A percentile compares a stretch with the other conserved stretches of the same genome.
Evolutionary conservation across 2,329 filamentous ascomycete species (phyloP).

Genomic region (Cladosporium velox): DNA sequence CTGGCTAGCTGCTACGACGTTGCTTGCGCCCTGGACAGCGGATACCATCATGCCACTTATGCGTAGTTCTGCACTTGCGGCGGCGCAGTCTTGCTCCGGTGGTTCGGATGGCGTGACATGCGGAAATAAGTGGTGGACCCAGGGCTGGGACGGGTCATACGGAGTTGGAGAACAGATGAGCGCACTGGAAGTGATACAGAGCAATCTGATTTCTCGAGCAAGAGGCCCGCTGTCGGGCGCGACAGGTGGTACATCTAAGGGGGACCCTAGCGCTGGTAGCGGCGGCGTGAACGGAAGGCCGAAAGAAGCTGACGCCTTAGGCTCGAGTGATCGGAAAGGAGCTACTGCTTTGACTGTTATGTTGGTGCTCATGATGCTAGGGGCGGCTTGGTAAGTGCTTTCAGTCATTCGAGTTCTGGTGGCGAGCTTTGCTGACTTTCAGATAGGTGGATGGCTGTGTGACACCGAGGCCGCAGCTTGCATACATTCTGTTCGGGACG

Average conservation of each 20-base stretch:
- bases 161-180: constrained; percentile 61
- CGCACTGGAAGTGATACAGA: constrained; percentile 55
- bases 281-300: background rate
- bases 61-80: constrained; percentile 54
- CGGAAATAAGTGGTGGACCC: constrained; percentile 45
- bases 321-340: constrained; percentile 60
- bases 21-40: constrained; percentile 60
- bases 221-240: constrained; percentile 48
- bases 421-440: background rate
- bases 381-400: constrained; percentile 11
- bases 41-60: constrained; percentile 55
- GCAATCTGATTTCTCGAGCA: constrained; percentile 42
- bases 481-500: too few relatives aligned
- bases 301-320: too few relatives aligned
- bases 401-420: too few relatives aligned
- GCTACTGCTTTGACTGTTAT: constrained; percentile 48
- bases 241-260: constrained; percentile 55
- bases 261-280: constrained; percentile 47
- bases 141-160: constrained; percentile 44
- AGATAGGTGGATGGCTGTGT: constrained; percentile 6
- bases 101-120: constrained; percentile 49
- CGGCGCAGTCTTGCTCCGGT: constrained; percentile 56
- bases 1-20: constrained; percentile 56
- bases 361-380: background rate
- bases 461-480: too few relatives aligned